Evolutionary conservation across 2,329 filamentous ascomycete species (phyloP).

Genomic region (Colletotrichum plurivorum): DNA sequence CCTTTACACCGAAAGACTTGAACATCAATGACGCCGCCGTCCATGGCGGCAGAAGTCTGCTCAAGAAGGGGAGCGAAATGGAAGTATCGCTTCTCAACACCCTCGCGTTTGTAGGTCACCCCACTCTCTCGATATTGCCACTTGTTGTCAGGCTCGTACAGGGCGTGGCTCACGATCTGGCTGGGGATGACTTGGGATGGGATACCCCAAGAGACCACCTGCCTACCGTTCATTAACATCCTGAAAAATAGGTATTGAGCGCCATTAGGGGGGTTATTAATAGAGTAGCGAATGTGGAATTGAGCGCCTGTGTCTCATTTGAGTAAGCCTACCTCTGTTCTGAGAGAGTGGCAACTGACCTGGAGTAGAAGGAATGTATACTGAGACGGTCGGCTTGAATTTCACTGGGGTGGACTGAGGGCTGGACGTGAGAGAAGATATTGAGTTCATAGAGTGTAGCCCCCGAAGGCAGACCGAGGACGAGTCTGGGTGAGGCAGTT

Average conservation of each 20-base stretch:
- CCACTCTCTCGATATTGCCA: constrained; percentile 58
- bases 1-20: constrained; percentile 66
- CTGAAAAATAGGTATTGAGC: constrained; percentile 67
- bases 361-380: constrained; percentile 70
- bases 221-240: constrained; percentile 67
- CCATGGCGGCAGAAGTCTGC: constrained; percentile 58
- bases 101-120: constrained; percentile 50
- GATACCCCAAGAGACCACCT: constrained; percentile 67
- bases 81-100: constrained; percentile 66
- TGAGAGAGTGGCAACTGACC: constrained; percentile 52
- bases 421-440: background rate
- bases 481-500: constrained; percentile 69
- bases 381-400: constrained; percentile 61
- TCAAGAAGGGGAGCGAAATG: constrained; percentile 59
- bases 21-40: constrained; percentile 70
- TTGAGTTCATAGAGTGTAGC: constrained; percentile 13
- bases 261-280: constrained; percentile 52
- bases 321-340: background rate
- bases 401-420: constrained; percentile 49
- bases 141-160: constrained; percentile 63
- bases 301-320: constrained; percentile 56
- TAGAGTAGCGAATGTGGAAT: constrained; percentile 67
- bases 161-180: constrained; percentile 60
- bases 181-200: constrained; percentile 51
- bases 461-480: constrained; percentile 57